Evolutionary conservation across 331 rosid species (phyloP).

Genomic region (Malus hybrid): DNA sequence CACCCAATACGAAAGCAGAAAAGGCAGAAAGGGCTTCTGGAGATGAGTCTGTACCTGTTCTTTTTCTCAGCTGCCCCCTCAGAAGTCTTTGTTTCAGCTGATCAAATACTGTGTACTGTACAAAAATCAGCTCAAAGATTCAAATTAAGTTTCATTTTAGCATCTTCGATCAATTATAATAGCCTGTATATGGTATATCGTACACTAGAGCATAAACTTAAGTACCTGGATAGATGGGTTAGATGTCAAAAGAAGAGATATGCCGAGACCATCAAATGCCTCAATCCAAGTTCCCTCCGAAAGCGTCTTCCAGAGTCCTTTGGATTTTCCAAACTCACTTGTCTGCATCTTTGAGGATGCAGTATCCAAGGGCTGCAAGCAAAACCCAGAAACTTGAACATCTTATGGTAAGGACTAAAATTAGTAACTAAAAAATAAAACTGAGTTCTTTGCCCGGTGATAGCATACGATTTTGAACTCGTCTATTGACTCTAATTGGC

Average conservation of each 20-base stretch:
- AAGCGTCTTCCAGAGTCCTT: constrained; percentile 85
- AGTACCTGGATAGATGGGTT: constrained; percentile 93
- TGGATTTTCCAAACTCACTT: constrained; percentile 89
- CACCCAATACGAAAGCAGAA: constrained; percentile 78
- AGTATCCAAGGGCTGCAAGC: constrained; percentile 78
- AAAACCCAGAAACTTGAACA: constrained; percentile 13
- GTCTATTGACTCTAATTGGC: neutral
- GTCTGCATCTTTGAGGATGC: constrained; percentile 96
- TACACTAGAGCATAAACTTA: neutral
- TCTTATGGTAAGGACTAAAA: neutral
- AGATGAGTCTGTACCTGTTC: constrained; percentile 44
- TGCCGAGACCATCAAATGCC: constrained; percentile 84
- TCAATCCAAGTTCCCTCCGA: constrained; percentile 79
- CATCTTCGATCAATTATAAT: no score
- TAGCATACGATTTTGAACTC: neutral
- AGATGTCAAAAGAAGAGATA: constrained; percentile 88
- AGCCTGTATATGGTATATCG: no score
- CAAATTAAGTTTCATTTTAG: constrained; percentile 3
- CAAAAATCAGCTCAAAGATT: constrained; percentile 4
- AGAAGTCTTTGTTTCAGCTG: constrained; percentile 73
- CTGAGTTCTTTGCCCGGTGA: neutral
- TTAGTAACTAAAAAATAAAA: neutral
- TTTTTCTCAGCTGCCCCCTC: constrained; percentile 35
- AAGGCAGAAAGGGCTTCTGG: constrained; percentile 78
- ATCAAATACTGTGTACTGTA: constrained; percentile 87